Evolutionary conservation across 208 protist genomes (phyloP).

Genomic region (Leptomonas seymouri): DNA sequence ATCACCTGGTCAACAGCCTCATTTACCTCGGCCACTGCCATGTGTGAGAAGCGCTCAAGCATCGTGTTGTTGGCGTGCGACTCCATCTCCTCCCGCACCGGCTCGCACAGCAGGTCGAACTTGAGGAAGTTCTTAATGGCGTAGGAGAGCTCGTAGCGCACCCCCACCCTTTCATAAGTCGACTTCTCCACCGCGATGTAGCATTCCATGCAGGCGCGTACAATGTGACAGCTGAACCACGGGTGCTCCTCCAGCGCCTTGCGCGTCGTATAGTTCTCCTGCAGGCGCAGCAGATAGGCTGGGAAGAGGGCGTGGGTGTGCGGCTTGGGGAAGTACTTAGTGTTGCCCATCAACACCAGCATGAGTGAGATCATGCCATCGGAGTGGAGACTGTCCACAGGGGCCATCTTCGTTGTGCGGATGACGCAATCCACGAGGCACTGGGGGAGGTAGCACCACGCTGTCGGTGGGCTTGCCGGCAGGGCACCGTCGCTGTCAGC

Average conservation of each 20-base stretch:
- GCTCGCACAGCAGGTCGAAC: constrained; percentile 66
- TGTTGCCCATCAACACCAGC: constrained; percentile 92
- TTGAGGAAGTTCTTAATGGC: constrained; percentile 77
- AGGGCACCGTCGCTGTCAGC: constrained; percentile 48
- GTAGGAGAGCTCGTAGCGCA: constrained; percentile 85
- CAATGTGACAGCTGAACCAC: constrained; percentile 82
- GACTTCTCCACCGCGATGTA: constrained; percentile 92
- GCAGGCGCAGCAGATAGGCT: constrained; percentile 56
- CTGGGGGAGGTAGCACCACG: constrained; percentile 86
- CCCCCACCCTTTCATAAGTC: constrained; percentile 80
- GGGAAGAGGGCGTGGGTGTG: constrained; percentile 91
- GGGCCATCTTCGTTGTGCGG: constrained; percentile 58
- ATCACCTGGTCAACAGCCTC: constrained; percentile 85
- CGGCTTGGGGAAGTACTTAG: constrained; percentile 86
- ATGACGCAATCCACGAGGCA: constrained; percentile 84
- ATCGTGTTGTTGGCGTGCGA: constrained; percentile 54
- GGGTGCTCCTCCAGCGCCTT: constrained; percentile 67
- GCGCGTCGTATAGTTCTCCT: constrained; percentile 56
- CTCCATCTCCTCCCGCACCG: constrained; percentile 80
- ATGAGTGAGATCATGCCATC: constrained; percentile 82
- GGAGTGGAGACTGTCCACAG: constrained; percentile 54
- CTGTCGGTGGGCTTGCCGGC: constrained; percentile 44
- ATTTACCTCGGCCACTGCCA: constrained; percentile 89
- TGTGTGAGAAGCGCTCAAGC: constrained; percentile 90
- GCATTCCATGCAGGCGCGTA: constrained; percentile 83